Conservation (phyloP, 2,329 filamentous ascomycete species). For the Fusarium chuoi region DNA sequence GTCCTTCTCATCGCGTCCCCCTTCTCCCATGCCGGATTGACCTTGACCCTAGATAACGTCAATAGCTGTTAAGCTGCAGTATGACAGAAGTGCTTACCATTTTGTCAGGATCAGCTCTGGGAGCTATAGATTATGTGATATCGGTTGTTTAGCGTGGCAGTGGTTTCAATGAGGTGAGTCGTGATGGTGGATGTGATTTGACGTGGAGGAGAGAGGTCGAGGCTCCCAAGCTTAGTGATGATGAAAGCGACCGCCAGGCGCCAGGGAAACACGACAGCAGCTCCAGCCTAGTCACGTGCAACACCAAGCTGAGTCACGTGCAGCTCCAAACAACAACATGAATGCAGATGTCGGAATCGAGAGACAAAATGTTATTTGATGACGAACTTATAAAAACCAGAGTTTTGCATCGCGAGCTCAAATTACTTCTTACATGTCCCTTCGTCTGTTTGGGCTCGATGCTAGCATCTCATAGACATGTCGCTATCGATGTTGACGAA, state of each 20-base stretch:
- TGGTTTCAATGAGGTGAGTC: conserved; percentile 13
- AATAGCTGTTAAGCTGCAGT: conserved; percentile 13
- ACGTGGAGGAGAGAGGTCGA: conserved; percentile 39
- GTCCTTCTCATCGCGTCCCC: conserved; percentile 86
- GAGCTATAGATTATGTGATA: conserved; percentile 35
- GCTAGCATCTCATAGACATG: background rate
- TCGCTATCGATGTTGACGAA: background rate
- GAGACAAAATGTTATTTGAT: too few relatives aligned
- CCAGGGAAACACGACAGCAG: conserved; percentile 59
- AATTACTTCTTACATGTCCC: accelerated
- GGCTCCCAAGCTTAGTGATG: conserved; percentile 47
- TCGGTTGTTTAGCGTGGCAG: conserved; percentile 8
- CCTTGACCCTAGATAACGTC: conserved; percentile 73
- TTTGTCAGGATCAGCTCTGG: conserved; percentile 46
- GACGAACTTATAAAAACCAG: background rate
- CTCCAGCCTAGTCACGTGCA: conserved; percentile 47
- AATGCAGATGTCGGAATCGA: background rate
- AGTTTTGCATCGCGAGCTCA: accelerated
- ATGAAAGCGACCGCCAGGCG: conserved; percentile 53
- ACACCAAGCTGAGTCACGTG: conserved; percentile 26
- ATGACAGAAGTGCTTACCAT: conserved; percentile 45
- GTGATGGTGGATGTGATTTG: conserved; percentile 37
- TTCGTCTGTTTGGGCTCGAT: background rate
- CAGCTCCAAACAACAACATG: background rate
- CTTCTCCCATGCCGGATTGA: conserved; percentile 87